phyloP scores from a whole-genome alignment of 495 filamentous ascomycete species.

The Tuber aestivum region DNA sequence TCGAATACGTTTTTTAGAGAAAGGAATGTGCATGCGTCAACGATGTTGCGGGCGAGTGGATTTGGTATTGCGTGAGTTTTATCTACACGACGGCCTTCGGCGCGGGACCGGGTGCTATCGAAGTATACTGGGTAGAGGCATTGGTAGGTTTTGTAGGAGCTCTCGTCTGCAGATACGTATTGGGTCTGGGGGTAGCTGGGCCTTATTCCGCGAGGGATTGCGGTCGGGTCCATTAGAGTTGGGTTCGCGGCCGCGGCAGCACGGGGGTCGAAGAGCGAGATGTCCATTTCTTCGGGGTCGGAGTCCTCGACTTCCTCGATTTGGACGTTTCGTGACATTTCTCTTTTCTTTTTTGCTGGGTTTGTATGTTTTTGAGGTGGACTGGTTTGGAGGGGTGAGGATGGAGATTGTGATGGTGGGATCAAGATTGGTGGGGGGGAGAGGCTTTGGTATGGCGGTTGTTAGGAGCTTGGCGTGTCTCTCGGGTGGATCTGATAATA shows the following conservation, averaged over 20 bases:
- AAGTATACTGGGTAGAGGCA: conserved; percentile 96
- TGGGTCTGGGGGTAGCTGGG: conserved; percentile 40
- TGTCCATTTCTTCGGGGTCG: conserved; percentile 66
- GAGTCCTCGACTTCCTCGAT: conserved; percentile 87
- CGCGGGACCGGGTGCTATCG: conserved; percentile 66
- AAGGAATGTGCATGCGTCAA: conserved; percentile 68
- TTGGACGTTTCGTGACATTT: conserved; percentile 72
- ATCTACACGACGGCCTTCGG: conserved; percentile 72
- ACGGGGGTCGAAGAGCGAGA: conserved; percentile 51
- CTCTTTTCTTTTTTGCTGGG: neutral
- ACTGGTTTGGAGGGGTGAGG: neutral
- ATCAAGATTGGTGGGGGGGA: neutral
- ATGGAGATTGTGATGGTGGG: neutral
- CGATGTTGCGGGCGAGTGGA: conserved; percentile 83
- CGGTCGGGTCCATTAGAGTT: conserved; percentile 43
- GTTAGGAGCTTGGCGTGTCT: conserved; percentile 9
- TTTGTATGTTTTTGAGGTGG: conserved; percentile 28
- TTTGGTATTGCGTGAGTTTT: conserved; percentile 66
- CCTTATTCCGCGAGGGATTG: conserved; percentile 41
- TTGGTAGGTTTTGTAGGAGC: conserved; percentile 68
- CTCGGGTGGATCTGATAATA: neutral
- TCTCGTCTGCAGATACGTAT: conserved; percentile 48
- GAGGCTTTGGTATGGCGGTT: conserved; percentile 9
- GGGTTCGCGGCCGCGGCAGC: conserved; percentile 43
- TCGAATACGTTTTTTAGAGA: conserved; percentile 75